A percentile compares a stretch with the other conserved stretches of the same genome.
phyloP scores from a whole-genome alignment of 2,329 filamentous ascomycete genomes.

The Fusarium succisae region DNA sequence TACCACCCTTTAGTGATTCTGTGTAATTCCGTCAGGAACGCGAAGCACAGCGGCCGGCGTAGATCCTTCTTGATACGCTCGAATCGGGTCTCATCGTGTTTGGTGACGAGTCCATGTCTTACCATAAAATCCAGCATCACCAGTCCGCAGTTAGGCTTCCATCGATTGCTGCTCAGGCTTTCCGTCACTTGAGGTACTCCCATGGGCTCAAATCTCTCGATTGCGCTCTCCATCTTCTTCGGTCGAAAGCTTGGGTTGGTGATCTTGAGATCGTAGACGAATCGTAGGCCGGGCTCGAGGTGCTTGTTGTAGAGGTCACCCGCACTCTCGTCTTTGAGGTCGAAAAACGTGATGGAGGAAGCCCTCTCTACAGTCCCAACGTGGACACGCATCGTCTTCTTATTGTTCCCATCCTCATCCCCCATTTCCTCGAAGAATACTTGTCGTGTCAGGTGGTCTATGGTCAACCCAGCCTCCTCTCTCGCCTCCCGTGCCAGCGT shows the following conservation, averaged over 20 bases:
- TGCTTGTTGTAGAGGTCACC: slow-evolving; percentile 45
- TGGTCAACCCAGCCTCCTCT: slow-evolving; percentile 46
- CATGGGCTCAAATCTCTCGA: slow-evolving; percentile 43
- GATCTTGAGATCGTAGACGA: slow-evolving; percentile 49
- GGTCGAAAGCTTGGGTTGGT: slow-evolving; percentile 34
- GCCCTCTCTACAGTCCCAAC: slow-evolving; percentile 40
- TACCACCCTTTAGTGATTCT: slow-evolving; percentile 18
- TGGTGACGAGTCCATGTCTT: slow-evolving; percentile 42
- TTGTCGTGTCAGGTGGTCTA: slow-evolving; percentile 13
- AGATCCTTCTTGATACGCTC: slow-evolving; percentile 36
- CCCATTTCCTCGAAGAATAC: slow-evolving; percentile 13
- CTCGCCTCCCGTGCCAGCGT: slow-evolving; percentile 47
- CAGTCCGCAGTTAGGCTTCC: slow-evolving; percentile 54
- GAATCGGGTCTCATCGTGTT: slow-evolving; percentile 37
- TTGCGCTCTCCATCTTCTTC: slow-evolving; percentile 40
- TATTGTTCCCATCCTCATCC: not conserved
- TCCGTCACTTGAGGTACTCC: slow-evolving; percentile 45
- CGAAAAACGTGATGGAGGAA: slow-evolving; percentile 48
- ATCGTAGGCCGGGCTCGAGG: slow-evolving; percentile 51
- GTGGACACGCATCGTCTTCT: not conserved
- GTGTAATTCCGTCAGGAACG: slow-evolving; percentile 26
- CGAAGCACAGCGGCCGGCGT: slow-evolving; percentile 43
- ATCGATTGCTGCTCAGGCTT: slow-evolving; percentile 38
- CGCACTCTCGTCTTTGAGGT: slow-evolving; percentile 45
- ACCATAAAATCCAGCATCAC: slow-evolving; percentile 52